Conservation (phyloP, 176 grass and related monocot genomes). For the bread wheat (Triticum aestivum) region DNA sequence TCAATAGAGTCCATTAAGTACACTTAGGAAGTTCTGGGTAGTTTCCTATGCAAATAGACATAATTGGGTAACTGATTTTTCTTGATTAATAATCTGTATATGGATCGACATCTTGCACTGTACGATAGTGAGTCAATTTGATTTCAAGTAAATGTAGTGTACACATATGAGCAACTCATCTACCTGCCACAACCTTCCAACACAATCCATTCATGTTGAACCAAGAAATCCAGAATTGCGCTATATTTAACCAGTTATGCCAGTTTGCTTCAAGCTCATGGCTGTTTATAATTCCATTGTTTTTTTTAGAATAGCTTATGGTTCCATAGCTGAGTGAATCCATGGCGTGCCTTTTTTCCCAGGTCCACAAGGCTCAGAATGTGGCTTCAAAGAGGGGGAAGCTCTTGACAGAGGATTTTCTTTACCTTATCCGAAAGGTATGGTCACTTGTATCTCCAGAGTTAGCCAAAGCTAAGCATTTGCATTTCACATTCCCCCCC, state of each 20-base stretch:
- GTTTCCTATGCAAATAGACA: not conserved
- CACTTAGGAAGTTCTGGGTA: not conserved
- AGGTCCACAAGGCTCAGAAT: slow-evolving; percentile 95
- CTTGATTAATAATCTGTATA: slow-evolving; percentile 3
- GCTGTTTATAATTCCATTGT: not conserved
- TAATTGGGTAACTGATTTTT: not conserved
- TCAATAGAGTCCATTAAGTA: not conserved
- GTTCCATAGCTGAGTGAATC: slow-evolving; percentile 12
- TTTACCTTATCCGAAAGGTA: slow-evolving; percentile 97
- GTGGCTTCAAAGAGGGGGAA: slow-evolving; percentile 94
- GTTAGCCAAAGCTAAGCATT: not conserved
- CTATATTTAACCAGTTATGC: not conserved
- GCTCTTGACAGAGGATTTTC: slow-evolving; percentile 93
- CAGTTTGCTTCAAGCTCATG: not conserved
- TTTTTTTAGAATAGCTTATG: not conserved
- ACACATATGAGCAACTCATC: not conserved
- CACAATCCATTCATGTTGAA: not conserved
- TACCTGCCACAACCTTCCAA: not conserved
- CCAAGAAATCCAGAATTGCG: not conserved
- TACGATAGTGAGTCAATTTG: not conserved
- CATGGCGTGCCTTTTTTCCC: slow-evolving; percentile 30
- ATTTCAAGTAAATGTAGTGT: not conserved
- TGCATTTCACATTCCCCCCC: not conserved
- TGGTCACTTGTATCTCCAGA: not conserved
- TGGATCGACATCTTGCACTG: not conserved